phyloP scores from a whole-genome alignment of 1,284 basidiomycete genomes.

The Coniferiporia weirii region DNA sequence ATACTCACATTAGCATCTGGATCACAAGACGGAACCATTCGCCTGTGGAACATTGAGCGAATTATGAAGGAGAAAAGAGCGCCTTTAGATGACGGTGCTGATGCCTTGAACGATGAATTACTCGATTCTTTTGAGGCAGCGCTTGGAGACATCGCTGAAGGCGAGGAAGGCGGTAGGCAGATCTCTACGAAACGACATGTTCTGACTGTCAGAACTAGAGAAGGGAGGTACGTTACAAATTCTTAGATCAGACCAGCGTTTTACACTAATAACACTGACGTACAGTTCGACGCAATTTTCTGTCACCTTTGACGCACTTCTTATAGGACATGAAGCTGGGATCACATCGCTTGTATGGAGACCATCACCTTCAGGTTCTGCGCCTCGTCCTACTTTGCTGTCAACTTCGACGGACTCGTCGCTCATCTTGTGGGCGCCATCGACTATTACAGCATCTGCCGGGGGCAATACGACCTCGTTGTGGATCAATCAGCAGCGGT shows the following conservation, averaged over 20 bases:
- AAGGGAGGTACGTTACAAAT: constrained; percentile 40
- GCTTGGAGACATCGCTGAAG: constrained; percentile 60
- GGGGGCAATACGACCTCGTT: constrained; percentile 53
- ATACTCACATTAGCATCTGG: constrained; percentile 76
- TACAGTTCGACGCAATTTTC: constrained; percentile 58
- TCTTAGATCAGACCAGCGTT: not conserved
- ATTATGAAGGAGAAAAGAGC: constrained; percentile 26
- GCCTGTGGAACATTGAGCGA: constrained; percentile 77
- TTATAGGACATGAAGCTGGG: constrained; percentile 89
- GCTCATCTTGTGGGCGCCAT: constrained; percentile 86
- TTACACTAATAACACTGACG: not conserved
- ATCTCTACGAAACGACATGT: constrained; percentile 83
- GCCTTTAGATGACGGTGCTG: constrained; percentile 21
- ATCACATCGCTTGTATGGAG: constrained; percentile 86
- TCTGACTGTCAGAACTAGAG: constrained; percentile 52
- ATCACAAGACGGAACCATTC: constrained; percentile 87
- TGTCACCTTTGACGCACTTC: constrained; percentile 84
- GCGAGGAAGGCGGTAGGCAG: constrained; percentile 64
- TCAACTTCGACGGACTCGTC: constrained; percentile 92
- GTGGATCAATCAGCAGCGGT: constrained; percentile 86
- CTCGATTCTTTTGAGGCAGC: constrained; percentile 86
- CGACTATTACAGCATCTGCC: constrained; percentile 38
- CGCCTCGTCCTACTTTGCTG: constrained; percentile 52
- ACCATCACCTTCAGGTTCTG: constrained; percentile 30
- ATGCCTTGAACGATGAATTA: constrained; percentile 57